These are phyloP conservation scores for Diaporthe sp. DNA, from an alignment of 2,329 filamentous ascomycete genomes.

Conservation along the genomic window DNA sequence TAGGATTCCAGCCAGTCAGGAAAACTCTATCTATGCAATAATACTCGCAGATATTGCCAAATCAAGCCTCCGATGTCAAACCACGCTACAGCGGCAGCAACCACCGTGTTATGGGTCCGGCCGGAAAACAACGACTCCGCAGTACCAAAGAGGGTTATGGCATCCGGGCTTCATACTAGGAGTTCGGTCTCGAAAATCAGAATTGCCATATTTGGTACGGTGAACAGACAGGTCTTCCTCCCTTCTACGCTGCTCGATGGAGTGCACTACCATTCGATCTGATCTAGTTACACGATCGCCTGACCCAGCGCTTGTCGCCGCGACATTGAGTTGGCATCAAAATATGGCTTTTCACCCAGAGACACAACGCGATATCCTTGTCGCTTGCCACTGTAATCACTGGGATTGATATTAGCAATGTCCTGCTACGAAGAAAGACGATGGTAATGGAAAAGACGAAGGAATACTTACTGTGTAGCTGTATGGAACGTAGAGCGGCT, in stretches of 20 bases:
- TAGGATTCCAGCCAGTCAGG: neutral
- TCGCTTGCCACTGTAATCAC: conserved; percentile 43
- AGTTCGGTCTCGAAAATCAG: neutral
- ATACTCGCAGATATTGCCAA: neutral
- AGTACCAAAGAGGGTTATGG: neutral
- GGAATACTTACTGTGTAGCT: neutral
- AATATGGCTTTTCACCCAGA: conserved; percentile 45
- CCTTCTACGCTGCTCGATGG: neutral
- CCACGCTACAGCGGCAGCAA: neutral
- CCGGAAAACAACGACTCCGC: neutral
- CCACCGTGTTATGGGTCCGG: neutral
- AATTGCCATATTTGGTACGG: neutral
- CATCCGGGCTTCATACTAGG: neutral
- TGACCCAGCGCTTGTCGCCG: conserved; percentile 41
- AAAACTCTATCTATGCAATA: neutral
- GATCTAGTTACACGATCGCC: neutral
- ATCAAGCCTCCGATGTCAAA: neutral
- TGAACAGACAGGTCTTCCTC: neutral
- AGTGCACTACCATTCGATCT: neutral
- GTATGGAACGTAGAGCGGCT: neutral
- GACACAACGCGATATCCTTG: conserved; percentile 45
- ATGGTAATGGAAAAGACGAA: neutral
- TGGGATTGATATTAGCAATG: neutral
- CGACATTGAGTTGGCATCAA: conserved; percentile 41
- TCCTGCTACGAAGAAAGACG: neutral